phyloP scores from a whole-genome alignment of 208 protist genomes.

The Entamoeba invadens region DNA sequence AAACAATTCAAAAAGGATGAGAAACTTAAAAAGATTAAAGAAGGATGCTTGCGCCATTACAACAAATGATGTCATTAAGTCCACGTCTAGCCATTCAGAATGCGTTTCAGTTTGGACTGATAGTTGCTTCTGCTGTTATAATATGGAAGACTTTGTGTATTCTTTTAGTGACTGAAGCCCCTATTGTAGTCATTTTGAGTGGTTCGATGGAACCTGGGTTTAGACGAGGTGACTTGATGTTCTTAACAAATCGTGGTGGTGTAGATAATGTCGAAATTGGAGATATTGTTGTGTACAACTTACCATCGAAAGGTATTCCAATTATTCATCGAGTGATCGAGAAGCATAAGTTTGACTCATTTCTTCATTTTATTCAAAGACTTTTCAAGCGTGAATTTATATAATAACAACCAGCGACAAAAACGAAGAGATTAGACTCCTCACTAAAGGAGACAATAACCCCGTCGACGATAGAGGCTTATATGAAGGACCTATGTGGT shows the following conservation, averaged over 20 bases:
- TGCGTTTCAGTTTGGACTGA: not conserved
- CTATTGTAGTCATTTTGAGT: constrained; percentile 5
- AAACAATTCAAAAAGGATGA: too few species aligned
- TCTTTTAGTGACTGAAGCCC: not conserved
- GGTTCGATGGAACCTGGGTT: constrained; percentile 14
- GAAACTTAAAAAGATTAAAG: too few species aligned
- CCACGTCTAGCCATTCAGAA: not conserved
- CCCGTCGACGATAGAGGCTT: constrained; percentile 6
- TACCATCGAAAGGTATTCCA: constrained; percentile 2
- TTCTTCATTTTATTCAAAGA: too few species aligned
- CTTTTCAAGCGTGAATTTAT: too few species aligned
- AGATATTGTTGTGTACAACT: constrained; percentile 17
- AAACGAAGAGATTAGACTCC: not conserved
- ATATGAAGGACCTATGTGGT: not conserved
- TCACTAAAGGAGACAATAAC: constrained; percentile 14
- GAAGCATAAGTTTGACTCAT: constrained; percentile 1
- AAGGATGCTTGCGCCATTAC: not conserved
- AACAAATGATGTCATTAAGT: not conserved
- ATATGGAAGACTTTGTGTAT: not conserved
- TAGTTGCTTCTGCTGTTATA: not conserved
- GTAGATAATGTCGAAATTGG: not conserved
- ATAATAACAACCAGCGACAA: not conserved
- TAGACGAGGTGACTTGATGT: constrained; percentile 2
- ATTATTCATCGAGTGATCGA: constrained; percentile 8
- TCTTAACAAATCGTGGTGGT: not conserved